Base-by-base conservation (phyloP, 192 early-diverging fungal genomes). In the Podochytrium sp. region DNA sequence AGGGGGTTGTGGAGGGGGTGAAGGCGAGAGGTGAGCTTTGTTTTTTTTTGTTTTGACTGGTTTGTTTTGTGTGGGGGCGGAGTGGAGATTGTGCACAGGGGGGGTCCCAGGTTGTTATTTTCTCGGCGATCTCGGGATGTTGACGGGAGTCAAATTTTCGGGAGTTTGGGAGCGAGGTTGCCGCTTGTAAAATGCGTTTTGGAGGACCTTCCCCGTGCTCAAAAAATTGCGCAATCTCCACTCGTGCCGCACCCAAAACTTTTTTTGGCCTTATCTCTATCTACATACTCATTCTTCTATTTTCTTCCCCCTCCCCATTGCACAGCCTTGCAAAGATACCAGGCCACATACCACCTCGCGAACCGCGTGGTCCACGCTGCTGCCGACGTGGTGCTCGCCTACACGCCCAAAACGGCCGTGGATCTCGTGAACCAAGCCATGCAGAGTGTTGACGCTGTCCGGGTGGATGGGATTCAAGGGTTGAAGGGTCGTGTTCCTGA, bases 361-460 rank as follows among this genome's bases (percentile, higher is more conserved):
- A 25, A 23, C 25, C 14, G 51, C 35, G 20, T 50, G 7, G 51
- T 39, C 12, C 14, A n/a, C 2, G 51, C 16, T 12, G 53, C 67
- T 14, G n/a, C 67, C 33, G 67, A 41, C 14, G 32, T 32, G 7
- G 51, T 56, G 5, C 32, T 70, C 37, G 23, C 2, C 34, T 56
- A 70, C 37, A 70, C 67, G 29, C 67, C 67, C 16, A 37, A 42
- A n/a, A 37, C 51, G 16, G 67, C 40, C 4, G 52, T 70, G 18
- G 39, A 41, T 16, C 53, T 70, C 32, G 67, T 70, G 14, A 10
- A 70, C 18, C 10, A 16, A 0, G 67, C 67, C 23, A 41, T 70
- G 1, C 10, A 33, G 0, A 23, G 2, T 14, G 32, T 3, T 25
- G 52, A 33, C 10, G 67, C 40, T 32, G 49, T 70, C 1, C 16